Evolutionary conservation across 2,329 filamentous ascomycete genomes (phyloP).

Genomic region (Dactylellina sp.): DNA sequence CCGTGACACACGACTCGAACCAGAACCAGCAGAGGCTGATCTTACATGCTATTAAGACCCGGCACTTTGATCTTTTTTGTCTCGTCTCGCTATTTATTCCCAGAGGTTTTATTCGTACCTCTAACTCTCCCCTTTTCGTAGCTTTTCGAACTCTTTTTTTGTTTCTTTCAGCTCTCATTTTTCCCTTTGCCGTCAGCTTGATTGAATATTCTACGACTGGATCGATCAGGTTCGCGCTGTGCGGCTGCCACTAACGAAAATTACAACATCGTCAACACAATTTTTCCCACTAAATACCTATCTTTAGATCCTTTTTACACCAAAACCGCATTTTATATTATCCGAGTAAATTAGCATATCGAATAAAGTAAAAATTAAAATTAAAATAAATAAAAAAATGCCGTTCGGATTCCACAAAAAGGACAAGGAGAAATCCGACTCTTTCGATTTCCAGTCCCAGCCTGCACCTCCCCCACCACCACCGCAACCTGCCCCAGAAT

Average conservation of each 20-base stretch:
- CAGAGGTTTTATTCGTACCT: not conserved
- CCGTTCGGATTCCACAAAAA: conserved; percentile 55
- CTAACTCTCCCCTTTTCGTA: not conserved
- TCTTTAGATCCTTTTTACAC: too few relatives aligned
- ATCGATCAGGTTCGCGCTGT: too few relatives aligned
- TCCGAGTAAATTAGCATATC: too few relatives aligned
- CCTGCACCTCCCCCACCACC: conserved; percentile 2
- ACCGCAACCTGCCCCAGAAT: conserved; percentile 27
- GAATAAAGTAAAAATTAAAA: not conserved
- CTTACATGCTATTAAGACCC: too few relatives aligned
- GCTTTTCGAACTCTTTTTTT: not conserved
- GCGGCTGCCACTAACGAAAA: not conserved
- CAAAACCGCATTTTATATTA: too few relatives aligned
- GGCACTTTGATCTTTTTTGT: too few relatives aligned
- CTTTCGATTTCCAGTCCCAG: not conserved
- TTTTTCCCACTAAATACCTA: not conserved
- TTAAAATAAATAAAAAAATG: conserved; percentile 26
- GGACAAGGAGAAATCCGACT: conserved; percentile 27
- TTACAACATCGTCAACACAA: conserved; percentile 49
- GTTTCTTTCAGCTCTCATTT: not conserved
- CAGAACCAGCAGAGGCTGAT: not conserved
- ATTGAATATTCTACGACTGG: too few relatives aligned
- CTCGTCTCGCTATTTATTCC: too few relatives aligned
- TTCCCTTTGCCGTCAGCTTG: too few relatives aligned
- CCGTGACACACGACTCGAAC: not conserved